Conservation (phyloP, 768 basidiomycete genomes). For the Crassisporium funariophilum region DNA sequence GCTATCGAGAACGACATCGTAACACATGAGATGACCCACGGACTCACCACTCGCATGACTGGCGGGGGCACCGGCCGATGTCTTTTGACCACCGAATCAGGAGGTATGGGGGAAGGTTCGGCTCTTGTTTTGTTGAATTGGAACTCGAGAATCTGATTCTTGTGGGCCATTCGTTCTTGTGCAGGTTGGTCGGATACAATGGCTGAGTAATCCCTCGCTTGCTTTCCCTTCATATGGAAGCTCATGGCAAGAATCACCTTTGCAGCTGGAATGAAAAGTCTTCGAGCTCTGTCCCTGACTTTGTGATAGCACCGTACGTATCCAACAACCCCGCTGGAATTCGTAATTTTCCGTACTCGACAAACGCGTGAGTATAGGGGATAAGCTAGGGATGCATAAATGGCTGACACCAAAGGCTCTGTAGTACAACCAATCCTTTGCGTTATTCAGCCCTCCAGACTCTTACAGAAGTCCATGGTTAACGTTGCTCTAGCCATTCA, state of each 20-base stretch:
- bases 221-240: background rate
- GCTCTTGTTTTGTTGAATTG: too few species aligned
- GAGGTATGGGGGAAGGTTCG: slow-evolving; percentile 74
- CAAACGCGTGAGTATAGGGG: slow-evolving; percentile 37
- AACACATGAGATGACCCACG: slow-evolving; percentile 55
- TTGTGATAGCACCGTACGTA: slow-evolving; percentile 53
- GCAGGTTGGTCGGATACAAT: slow-evolving; percentile 57
- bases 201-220: slow-evolving; percentile 34
- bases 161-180: too few species aligned
- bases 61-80: slow-evolving; percentile 62
- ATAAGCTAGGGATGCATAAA: background rate
- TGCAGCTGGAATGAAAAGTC: slow-evolving; percentile 49
- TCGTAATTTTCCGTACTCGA: slow-evolving; percentile 61
- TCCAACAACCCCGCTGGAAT: slow-evolving; percentile 52
- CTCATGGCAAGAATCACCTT: background rate
- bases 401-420: background rate
- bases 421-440: slow-evolving; percentile 44
- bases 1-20: slow-evolving; percentile 64
- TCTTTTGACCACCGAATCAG: slow-evolving; percentile 63
- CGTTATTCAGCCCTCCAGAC: slow-evolving; percentile 40
- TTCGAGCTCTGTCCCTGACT: slow-evolving; percentile 41
- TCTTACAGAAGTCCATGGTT: slow-evolving; percentile 49
- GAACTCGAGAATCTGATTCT: too few species aligned
- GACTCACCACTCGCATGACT: slow-evolving; percentile 52
- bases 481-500: slow-evolving; percentile 8